A percentile compares a stretch with the other conserved stretches of the same genome.
phyloP scores from a whole-genome alignment of 2,329 filamentous ascomycete species.

The Venturia aucupariae region DNA sequence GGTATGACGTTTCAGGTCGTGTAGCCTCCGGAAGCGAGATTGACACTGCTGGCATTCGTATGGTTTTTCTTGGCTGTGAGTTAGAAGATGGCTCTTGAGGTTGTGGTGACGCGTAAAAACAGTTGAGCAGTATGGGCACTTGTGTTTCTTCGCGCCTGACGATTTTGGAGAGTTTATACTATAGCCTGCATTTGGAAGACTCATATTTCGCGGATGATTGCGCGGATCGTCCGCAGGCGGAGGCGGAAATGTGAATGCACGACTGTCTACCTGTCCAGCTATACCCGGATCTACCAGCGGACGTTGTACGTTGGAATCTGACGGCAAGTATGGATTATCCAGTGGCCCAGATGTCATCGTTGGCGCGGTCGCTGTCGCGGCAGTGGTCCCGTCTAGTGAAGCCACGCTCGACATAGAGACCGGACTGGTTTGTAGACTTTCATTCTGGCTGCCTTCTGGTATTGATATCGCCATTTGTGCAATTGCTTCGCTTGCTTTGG shows the following conservation, averaged over 20 bases:
- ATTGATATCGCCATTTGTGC: conserved; percentile 40
- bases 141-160: conserved; percentile 72
- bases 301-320: conserved; percentile 20
- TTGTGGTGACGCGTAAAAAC: conserved; percentile 98
- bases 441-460: conserved; percentile 29
- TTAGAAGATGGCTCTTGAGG: conserved; percentile 91
- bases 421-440: conserved; percentile 43
- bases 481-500: conserved; percentile 40
- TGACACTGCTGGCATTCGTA: conserved; percentile 91
- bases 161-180: conserved; percentile 52
- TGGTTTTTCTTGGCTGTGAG: conserved; percentile 96
- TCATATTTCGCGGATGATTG: conserved; percentile 47
- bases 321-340: conserved; percentile 31
- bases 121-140: conserved; percentile 91
- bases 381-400: conserved; percentile 39
- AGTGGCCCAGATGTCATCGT: conserved; percentile 38
- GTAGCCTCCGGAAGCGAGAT: conserved; percentile 81
- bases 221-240: conserved; percentile 40
- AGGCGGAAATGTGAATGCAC: conserved; percentile 57
- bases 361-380: conserved; percentile 40
- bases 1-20: conserved; percentile 91
- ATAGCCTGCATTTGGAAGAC: conserved; percentile 47
- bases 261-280: conserved; percentile 34
- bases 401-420: conserved; percentile 46
- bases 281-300: conserved; percentile 12